Conservation (phyloP, 1,284 basidiomycete genomes). For the Grifola frondosa region DNA sequence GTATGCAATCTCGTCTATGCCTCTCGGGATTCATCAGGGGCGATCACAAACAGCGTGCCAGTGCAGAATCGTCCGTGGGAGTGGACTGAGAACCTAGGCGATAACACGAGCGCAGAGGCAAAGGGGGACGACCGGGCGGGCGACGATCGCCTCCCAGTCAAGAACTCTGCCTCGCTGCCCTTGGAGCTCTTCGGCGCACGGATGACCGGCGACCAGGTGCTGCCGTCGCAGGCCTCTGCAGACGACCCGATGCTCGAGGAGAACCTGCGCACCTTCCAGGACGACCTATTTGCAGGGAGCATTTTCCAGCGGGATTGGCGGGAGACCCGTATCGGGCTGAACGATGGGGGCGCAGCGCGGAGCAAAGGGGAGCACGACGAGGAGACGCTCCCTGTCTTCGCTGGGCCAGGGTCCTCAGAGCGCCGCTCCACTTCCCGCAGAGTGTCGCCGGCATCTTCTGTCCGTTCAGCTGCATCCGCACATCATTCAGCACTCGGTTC, state of each 20-base stretch:
- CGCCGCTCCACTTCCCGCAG: slow-evolving; percentile 22
- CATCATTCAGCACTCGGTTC: slow-evolving; percentile 19
- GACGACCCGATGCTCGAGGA: slow-evolving; percentile 40
- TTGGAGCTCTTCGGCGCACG: slow-evolving; percentile 68
- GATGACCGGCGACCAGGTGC: slow-evolving; percentile 59
- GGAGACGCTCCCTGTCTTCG: slow-evolving; percentile 21
- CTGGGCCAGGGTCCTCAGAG: slow-evolving; percentile 4
- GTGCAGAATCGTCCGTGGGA: slow-evolving; percentile 81
- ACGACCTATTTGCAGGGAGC: slow-evolving; percentile 58
- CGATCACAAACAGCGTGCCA: slow-evolving; percentile 45
- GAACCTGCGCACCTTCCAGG: slow-evolving; percentile 59
- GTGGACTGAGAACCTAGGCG: slow-evolving; percentile 78
- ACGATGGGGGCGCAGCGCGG: slow-evolving; percentile 18
- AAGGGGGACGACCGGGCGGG: slow-evolving; percentile 41
- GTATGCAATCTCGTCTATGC: slow-evolving; percentile 59
- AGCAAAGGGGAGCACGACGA: slow-evolving; percentile 35
- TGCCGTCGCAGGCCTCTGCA: slow-evolving; percentile 20
- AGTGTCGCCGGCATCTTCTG: slow-evolving; percentile 34
- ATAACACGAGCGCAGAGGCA: slow-evolving; percentile 42
- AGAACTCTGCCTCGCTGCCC: slow-evolving; percentile 71
- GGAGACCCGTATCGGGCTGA: slow-evolving; percentile 49
- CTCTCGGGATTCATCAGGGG: slow-evolving; percentile 51
- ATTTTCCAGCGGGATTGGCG: slow-evolving; percentile 74
- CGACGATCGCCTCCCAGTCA: slow-evolving; percentile 45
- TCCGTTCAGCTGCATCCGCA: slow-evolving; percentile 26